Conservation (phyloP, 768 basidiomycete genomes). For the Collybia nuda region DNA sequence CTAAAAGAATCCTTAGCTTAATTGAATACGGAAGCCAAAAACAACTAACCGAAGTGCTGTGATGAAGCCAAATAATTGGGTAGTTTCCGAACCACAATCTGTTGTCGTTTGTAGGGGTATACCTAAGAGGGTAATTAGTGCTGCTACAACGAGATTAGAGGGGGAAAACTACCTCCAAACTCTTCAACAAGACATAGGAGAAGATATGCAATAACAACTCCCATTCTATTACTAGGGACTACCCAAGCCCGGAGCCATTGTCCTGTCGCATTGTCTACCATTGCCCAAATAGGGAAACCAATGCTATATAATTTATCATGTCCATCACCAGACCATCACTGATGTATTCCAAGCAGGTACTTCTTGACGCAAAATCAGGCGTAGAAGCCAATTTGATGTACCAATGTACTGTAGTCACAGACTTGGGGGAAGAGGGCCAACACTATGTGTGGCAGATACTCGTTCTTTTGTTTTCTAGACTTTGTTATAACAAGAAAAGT, state of each 20-base stretch:
- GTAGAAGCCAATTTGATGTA: no score
- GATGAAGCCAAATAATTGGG: conserved; percentile 24
- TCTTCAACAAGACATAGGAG: conserved; percentile 27
- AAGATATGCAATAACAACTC: conserved; percentile 12
- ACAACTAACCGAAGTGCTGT: conserved; percentile 28
- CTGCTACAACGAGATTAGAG: neutral
- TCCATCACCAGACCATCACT: conserved; percentile 8
- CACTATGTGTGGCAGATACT: no score
- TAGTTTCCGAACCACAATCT: conserved; percentile 37
- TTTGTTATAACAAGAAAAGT: no score
- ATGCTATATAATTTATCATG: conserved; percentile 39
- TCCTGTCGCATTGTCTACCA: conserved; percentile 7
- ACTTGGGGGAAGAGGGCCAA: no score
- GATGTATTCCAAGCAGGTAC: neutral
- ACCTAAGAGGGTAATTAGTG: conserved; percentile 16
- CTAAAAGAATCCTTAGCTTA: conserved; percentile 10
- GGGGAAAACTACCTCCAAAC: conserved; percentile 21
- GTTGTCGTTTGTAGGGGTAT: conserved; percentile 32
- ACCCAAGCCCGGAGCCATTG: conserved; percentile 9
- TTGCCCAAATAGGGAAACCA: conserved; percentile 35
- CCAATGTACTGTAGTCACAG: no score
- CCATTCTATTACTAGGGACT: conserved; percentile 7
- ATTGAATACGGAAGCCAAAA: neutral
- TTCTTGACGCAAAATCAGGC: neutral
- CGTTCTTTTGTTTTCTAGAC: no score